phyloP scores from a whole-genome alignment of 2,329 filamentous ascomycete genomes.

The Parafenestella ontariensis region DNA sequence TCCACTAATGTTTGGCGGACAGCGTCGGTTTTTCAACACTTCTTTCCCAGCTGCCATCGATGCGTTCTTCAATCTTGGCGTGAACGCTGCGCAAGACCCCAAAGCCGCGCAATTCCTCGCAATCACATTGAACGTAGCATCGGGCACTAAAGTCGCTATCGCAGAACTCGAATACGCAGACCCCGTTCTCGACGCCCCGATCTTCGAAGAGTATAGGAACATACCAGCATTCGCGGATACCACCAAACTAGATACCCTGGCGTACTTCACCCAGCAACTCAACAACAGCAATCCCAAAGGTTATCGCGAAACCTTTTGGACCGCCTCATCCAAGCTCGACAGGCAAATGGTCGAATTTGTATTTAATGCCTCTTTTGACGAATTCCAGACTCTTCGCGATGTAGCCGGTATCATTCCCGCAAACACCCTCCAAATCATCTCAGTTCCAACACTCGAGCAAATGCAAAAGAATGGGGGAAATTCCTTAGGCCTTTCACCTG shows the following conservation, averaged over 20 bases:
- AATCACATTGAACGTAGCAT: not conserved
- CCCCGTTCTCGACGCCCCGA: slow-evolving; percentile 1
- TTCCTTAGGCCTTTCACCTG: slow-evolving; percentile 22
- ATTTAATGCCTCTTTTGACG: slow-evolving; percentile 17
- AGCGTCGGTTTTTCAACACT: slow-evolving; percentile 6
- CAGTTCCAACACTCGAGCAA: slow-evolving; percentile 12
- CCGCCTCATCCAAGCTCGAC: slow-evolving; percentile 26
- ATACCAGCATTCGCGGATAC: slow-evolving; percentile 18
- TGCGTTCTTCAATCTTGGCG: slow-evolving; percentile 17
- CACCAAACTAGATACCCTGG: slow-evolving; percentile 20
- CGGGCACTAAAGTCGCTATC: not conserved
- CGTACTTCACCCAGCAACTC: slow-evolving; percentile 21
- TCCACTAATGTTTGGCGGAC: slow-evolving; percentile 8
- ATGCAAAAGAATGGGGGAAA: slow-evolving; percentile 32
- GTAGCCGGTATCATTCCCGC: slow-evolving; percentile 17
- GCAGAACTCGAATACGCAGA: slow-evolving; percentile 10
- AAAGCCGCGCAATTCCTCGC: slow-evolving; percentile 11
- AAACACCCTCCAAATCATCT: slow-evolving; percentile 27
- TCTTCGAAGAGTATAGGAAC: slow-evolving; percentile 9
- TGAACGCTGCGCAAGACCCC: not conserved
- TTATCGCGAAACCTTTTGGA: slow-evolving; percentile 27
- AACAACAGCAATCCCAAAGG: slow-evolving; percentile 13
- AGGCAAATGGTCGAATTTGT: slow-evolving; percentile 11
- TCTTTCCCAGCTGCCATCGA: slow-evolving; percentile 23
- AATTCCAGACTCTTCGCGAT: slow-evolving; percentile 6